Conservation (phyloP, 2,329 filamentous ascomycete species). For the Aspergillus pseudonomiae region DNA sequence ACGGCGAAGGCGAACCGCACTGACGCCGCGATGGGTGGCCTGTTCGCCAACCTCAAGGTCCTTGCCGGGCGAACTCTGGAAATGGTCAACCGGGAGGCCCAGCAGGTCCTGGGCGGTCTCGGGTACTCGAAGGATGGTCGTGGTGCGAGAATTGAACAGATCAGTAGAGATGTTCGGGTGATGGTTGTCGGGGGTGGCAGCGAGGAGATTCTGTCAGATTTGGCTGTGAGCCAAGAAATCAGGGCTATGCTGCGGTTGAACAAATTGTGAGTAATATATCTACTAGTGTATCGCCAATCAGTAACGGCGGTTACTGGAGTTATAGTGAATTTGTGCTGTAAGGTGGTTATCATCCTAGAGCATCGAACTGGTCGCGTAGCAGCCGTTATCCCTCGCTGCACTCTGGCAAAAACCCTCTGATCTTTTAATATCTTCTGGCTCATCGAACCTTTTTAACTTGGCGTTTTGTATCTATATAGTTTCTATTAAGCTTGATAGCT, state of each 20-base stretch:
- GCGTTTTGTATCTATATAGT: too few relatives aligned
- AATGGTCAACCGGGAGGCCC: slow-evolving; percentile 55
- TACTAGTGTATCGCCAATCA: too few relatives aligned
- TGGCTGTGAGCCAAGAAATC: slow-evolving; percentile 55
- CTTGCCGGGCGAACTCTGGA: slow-evolving; percentile 55
- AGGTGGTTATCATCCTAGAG: too few relatives aligned
- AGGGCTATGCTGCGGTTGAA: slow-evolving; percentile 17
- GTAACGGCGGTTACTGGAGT: too few relatives aligned
- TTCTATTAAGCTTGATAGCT: too few relatives aligned
- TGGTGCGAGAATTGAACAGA: slow-evolving; percentile 56
- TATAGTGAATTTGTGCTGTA: too few relatives aligned
- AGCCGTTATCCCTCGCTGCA: too few relatives aligned
- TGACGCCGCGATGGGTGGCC: slow-evolving; percentile 24
- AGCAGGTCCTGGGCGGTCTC: slow-evolving; percentile 58
- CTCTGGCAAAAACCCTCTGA: too few relatives aligned
- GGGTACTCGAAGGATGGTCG: slow-evolving; percentile 55
- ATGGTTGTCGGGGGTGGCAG: slow-evolving; percentile 60
- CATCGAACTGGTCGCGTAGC: too few relatives aligned
- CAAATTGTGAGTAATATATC: too few relatives aligned
- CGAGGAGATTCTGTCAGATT: slow-evolving; percentile 58
- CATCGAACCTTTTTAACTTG: too few relatives aligned
- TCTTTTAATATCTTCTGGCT: too few relatives aligned
- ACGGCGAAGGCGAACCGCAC: slow-evolving; percentile 21
- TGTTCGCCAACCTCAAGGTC: slow-evolving; percentile 45
- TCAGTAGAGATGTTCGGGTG: slow-evolving; percentile 56